Conservation (phyloP, 345 rosid genomes). For the Melastoma malabathricum region DNA sequence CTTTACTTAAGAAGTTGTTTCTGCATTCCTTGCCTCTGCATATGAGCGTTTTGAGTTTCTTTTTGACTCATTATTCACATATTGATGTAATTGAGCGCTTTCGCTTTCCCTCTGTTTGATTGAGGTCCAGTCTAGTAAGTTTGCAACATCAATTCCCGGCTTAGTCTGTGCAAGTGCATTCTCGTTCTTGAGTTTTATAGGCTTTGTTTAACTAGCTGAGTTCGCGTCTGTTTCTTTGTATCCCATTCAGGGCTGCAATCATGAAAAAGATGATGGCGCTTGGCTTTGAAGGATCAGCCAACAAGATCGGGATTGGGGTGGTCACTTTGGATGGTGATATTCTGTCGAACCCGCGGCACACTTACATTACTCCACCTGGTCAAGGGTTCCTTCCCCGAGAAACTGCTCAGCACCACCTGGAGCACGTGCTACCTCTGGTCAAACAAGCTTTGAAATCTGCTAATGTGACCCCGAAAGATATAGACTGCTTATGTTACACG, state of each 20-base stretch:
- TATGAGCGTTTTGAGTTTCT: too few relatives aligned
- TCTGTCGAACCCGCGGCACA: constrained; percentile 87
- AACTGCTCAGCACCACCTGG: constrained; percentile 87
- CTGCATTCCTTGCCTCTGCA: too few relatives aligned
- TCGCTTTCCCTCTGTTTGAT: too few relatives aligned
- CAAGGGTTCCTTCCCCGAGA: constrained; percentile 95
- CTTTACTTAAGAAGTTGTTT: too few relatives aligned
- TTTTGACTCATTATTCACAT: too few relatives aligned
- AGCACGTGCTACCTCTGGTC: constrained; percentile 68
- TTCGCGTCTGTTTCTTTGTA: too few relatives aligned
- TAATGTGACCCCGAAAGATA: constrained; percentile 46
- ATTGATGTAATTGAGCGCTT: too few relatives aligned
- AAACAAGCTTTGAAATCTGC: constrained; percentile 60
- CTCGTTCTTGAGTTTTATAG: too few relatives aligned
- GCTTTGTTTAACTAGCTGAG: neutral
- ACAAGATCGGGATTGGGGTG: constrained; percentile 87
- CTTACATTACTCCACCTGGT: constrained; percentile 91
- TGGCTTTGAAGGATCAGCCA: constrained; percentile 92
- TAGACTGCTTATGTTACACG: constrained; percentile 86
- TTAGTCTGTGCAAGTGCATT: too few relatives aligned
- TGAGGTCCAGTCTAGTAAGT: too few relatives aligned
- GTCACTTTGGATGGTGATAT: constrained; percentile 72
- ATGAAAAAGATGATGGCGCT: constrained; percentile 75
- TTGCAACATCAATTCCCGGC: too few relatives aligned
- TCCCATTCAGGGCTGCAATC: neutral